phyloP scores from a whole-genome alignment of 2,329 filamentous ascomycete genomes.

The Neofusicoccum kwambonambiense region DNA sequence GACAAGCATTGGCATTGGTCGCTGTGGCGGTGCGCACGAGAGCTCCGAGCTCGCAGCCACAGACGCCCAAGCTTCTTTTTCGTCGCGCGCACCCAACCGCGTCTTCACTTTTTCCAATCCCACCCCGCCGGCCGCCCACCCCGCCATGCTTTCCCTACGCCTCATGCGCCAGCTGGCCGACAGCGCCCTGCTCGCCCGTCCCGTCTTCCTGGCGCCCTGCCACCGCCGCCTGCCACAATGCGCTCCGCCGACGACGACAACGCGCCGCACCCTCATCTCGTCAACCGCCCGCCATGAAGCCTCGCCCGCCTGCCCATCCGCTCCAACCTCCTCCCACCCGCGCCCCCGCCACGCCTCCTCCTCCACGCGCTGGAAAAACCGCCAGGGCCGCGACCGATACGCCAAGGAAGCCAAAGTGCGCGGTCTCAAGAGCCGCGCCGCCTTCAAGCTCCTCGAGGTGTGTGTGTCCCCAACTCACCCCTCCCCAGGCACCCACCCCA shows the following conservation, averaged over 20 bases:
- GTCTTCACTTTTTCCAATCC: background rate
- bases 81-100: background rate
- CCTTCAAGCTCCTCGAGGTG: slow-evolving; percentile 89
- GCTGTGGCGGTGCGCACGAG: slow-evolving; percentile 10
- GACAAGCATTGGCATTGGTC: too few species aligned
- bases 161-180: slow-evolving; percentile 37
- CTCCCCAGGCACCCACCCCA: too few species aligned
- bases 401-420: slow-evolving; percentile 73
- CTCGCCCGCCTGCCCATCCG: background rate
- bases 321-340: slow-evolving; percentile 8
- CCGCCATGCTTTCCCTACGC: slow-evolving; percentile 36
- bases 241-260: background rate
- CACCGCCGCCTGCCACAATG: background rate
- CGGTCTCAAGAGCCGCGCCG: slow-evolving; percentile 83
- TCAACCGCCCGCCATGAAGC: background rate
- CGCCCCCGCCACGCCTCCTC: slow-evolving; percentile 45
- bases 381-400: slow-evolving; percentile 72
- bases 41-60: slow-evolving; percentile 14
- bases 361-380: slow-evolving; percentile 76
- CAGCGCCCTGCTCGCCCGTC: slow-evolving; percentile 29
- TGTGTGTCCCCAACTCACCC: background rate
- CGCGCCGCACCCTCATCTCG: background rate
- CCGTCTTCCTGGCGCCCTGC: background rate
- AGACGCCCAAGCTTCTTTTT: background rate
- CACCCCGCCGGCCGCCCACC: background rate